These are phyloP conservation scores for Neoascochyta sp. DNA, from an alignment of 2,329 filamentous ascomycete genomes.

Conservation along the genomic window DNA sequence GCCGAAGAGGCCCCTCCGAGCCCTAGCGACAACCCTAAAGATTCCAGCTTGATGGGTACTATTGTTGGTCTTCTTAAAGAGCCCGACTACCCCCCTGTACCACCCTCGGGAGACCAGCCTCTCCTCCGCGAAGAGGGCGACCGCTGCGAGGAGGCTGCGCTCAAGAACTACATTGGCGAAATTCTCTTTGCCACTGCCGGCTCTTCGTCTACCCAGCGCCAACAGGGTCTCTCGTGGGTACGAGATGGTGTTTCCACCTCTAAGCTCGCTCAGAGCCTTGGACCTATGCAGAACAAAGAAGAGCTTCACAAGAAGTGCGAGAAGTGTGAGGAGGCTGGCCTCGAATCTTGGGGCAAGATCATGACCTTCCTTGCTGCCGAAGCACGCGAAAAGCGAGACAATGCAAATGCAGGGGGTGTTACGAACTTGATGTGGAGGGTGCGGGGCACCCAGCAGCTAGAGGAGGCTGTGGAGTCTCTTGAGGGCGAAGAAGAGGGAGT, in stretches of 20 bases:
- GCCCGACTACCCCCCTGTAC: slow-evolving; percentile 64
- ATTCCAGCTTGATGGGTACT: slow-evolving; percentile 25
- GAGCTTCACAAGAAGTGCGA: slow-evolving; percentile 61
- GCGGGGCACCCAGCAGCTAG: slow-evolving; percentile 22
- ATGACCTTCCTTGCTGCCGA: slow-evolving; percentile 59
- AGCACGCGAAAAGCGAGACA: slow-evolving; percentile 34
- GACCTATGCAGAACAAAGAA: slow-evolving; percentile 39
- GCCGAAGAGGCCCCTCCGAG: slow-evolving; percentile 46
- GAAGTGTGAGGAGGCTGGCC: slow-evolving; percentile 71
- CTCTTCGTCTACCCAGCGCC: slow-evolving; percentile 33
- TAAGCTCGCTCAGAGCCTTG: slow-evolving; percentile 58
- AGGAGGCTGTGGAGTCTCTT: slow-evolving; percentile 28
- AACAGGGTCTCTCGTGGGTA: slow-evolving; percentile 81
- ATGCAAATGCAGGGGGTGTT: slow-evolving; percentile 18
- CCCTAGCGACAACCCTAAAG: slow-evolving; percentile 15
- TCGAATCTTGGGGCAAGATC: slow-evolving; percentile 83
- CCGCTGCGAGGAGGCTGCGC: slow-evolving; percentile 76
- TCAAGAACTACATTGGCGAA: slow-evolving; percentile 90
- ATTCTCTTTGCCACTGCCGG: slow-evolving; percentile 74
- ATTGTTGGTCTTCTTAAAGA: slow-evolving; percentile 45
- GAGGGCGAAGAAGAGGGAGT: slow-evolving; percentile 38
- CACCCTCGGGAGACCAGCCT: slow-evolving; percentile 64
- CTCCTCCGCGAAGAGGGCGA: slow-evolving; percentile 63
- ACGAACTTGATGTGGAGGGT: slow-evolving; percentile 24
- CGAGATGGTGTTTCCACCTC: slow-evolving; percentile 73